phyloP scores from a whole-genome alignment of 148 eudicot genomes.

The Talinum fruticosum region DNA sequence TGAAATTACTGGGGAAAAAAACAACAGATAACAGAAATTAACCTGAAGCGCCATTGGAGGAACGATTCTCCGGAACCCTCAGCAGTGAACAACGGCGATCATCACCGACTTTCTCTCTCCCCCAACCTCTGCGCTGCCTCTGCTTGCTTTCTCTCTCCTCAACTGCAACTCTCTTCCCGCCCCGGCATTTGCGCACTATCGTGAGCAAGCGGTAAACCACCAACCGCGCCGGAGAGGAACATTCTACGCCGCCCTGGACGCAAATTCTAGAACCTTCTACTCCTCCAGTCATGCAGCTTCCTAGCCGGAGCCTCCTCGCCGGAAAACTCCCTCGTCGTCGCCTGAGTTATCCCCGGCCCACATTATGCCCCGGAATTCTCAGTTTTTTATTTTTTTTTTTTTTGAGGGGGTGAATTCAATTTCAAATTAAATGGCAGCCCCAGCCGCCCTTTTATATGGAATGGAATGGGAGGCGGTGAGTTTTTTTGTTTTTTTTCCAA shows the following conservation, averaged over 20 bases:
- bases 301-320: slow-evolving; percentile 13
- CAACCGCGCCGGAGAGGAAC: slow-evolving; percentile 37
- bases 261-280: slow-evolving; percentile 20
- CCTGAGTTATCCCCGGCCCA: slow-evolving; percentile 11
- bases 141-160: slow-evolving; percentile 5
- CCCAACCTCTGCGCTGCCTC: background rate
- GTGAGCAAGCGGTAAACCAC: slow-evolving; percentile 29
- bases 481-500: too few species aligned
- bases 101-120: slow-evolving; percentile 23
- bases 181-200: slow-evolving; percentile 19
- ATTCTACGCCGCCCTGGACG: background rate
- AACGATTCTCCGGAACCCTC: background rate
- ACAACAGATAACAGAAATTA: background rate
- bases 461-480: background rate
- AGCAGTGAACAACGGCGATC: background rate
- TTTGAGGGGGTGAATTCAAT: background rate
- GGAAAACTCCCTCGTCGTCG: background rate
- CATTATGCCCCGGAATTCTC: background rate
- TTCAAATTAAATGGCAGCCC: background rate
- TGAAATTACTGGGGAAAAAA: too few species aligned
- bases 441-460: slow-evolving; percentile 14
- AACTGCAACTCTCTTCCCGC: background rate
- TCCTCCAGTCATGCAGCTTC: background rate
- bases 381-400: background rate
- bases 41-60: slow-evolving; percentile 20